Evolutionary conservation across 352 stramenopile species (phyloP).

Genomic region (Globisporangium iwayamae): DNA sequence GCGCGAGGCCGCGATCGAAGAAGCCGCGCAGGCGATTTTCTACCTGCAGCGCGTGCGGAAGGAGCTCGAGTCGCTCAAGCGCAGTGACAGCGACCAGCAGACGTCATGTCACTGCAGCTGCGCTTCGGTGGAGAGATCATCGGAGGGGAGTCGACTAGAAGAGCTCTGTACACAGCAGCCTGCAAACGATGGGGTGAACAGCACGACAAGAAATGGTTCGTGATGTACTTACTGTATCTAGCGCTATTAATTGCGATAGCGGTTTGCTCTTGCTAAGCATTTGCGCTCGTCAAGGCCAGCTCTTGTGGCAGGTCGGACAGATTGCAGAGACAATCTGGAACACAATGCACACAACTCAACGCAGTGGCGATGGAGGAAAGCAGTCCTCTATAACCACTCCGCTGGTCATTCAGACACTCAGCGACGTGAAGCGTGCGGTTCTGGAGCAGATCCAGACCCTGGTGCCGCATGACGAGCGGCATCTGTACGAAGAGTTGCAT

Average conservation of each 20-base stretch:
- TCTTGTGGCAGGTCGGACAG: constrained; percentile 21
- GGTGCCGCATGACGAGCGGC: constrained; percentile 14
- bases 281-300: constrained; percentile 12
- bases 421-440: constrained; percentile 15
- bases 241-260: background rate
- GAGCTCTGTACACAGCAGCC: background rate
- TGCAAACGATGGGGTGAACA: background rate
- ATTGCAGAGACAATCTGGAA: constrained; percentile 23
- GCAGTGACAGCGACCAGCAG: background rate
- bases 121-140: background rate
- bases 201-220: constrained; percentile 1
- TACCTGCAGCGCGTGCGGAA: constrained; percentile 7
- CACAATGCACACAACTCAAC: background rate
- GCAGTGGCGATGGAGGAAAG: background rate
- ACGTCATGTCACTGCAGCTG: background rate
- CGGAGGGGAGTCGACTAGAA: background rate
- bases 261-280: background rate
- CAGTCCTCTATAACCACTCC: background rate
- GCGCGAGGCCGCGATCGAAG: constrained; percentile 31
- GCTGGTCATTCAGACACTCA: background rate
- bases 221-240: background rate
- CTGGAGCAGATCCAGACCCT: constrained; percentile 22
- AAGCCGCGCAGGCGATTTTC: constrained; percentile 23
- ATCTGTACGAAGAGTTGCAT: constrained; percentile 32
- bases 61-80: constrained; percentile 2